Conservation (phyloP, 441 rosid species). For the Bruguiera hainesii region DNA sequence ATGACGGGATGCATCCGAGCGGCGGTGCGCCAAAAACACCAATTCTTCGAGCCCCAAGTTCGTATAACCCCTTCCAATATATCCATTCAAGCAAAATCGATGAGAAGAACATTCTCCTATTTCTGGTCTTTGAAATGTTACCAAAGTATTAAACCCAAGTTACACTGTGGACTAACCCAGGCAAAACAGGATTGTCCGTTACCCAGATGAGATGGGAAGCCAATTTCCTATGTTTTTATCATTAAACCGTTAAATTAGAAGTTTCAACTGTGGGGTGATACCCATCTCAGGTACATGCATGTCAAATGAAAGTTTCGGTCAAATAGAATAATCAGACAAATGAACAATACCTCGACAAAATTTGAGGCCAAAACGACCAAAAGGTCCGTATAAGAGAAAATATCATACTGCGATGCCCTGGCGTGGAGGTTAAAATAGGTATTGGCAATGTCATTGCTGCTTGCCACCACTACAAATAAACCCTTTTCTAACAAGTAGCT, state of each 20-base stretch:
- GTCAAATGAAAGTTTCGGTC: background rate
- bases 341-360: slow-evolving; percentile 18
- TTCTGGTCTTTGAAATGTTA: too few relatives aligned
- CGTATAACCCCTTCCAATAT: slow-evolving; percentile 19
- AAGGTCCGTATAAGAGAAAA: slow-evolving; percentile 42
- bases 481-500: slow-evolving; percentile 22
- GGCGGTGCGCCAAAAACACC: slow-evolving; percentile 23
- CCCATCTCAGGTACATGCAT: background rate
- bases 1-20: slow-evolving; percentile 30
- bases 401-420: slow-evolving; percentile 27
- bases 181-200: background rate
- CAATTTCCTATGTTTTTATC: too few relatives aligned
- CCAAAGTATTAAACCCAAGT: background rate
- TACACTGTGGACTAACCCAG: background rate
- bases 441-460: slow-evolving; percentile 59
- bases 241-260: too few relatives aligned
- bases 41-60: slow-evolving; percentile 26
- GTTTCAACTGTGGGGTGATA: too few relatives aligned
- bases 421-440: slow-evolving; percentile 37
- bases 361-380: slow-evolving; percentile 24
- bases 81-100: background rate
- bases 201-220: background rate
- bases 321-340: background rate
- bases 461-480: slow-evolving; percentile 39
- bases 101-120: too few relatives aligned